Evolutionary conservation across 192 early-diverging fungal genomes (phyloP), one percentile per base, ranked within the genome.

Genomic region (Backusella australiensis): DNA sequence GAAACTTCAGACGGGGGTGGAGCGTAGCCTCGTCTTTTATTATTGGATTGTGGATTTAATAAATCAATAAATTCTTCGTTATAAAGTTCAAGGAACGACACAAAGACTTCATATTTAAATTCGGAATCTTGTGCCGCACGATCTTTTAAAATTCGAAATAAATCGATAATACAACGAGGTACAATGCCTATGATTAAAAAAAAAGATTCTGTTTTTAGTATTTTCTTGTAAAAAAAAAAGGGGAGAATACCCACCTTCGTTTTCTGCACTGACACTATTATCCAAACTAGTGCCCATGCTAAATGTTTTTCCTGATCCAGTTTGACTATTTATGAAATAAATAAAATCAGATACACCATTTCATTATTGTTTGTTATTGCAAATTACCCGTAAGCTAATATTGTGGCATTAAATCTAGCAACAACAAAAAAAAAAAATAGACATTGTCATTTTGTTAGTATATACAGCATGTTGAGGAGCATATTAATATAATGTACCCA

Each of bases 31-130:
- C 84, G 75, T 75, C 76, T 69, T 80, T 77, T 78, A 21, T 71
- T 70, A 23, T 29, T 77, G 69, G 69, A 83, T 78, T 67, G 75
- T 56, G 71, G 63, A 52, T 86, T 85, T 34, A 98, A 86, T 23
- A 99, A 85, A 81, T 99, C 97, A 38, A 96, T 92, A 63, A 98
- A 85, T 71, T 99, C 97, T 79, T 99, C 97, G 80, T 99, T 99
- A 85, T 99, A 96, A n/a, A 98, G 85, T 80, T 99, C 97, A 59
- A 99, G 75, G 78, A 98, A 99, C n/a, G 96, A 96, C 4, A 97
- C 94, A 52, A 52, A 83, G 21, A 89, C 83, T 70, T 89, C 80
- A 44, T 83, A 88, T 49, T 81, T 69, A 36, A 75, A 82, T 4
- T 73, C 52, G 17, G 84, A 73, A n/a, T 85, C 76, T 42, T 86